phyloP scores from a whole-genome alignment of 179 eudicot species.

The Amaranthus tricolor region DNA sequence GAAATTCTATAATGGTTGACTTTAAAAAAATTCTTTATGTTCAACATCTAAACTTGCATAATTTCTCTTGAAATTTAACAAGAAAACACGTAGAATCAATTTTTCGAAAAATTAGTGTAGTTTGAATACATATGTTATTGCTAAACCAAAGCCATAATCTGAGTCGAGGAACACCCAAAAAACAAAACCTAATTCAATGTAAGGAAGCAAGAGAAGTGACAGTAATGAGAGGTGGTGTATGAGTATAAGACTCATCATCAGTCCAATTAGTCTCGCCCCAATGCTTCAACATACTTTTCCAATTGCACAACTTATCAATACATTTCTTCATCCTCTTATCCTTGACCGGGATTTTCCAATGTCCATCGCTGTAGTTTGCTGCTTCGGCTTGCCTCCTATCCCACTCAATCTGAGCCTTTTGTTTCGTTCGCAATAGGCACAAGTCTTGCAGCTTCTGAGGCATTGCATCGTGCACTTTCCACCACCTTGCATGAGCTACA shows the following conservation, averaged over 20 bases:
- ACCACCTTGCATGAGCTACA: conserved; percentile 78
- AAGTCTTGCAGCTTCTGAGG: conserved; percentile 58
- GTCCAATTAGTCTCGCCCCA: conserved; percentile 85
- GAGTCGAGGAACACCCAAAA: neutral
- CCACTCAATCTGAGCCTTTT: conserved; percentile 86
- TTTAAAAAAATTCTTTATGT: conserved; percentile 1
- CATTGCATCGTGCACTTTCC: conserved; percentile 91
- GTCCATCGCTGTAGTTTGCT: conserved; percentile 65
- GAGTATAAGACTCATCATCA: conserved; percentile 25
- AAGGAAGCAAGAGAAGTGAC: conserved; percentile 28
- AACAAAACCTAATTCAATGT: neutral
- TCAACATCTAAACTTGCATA: conserved; percentile 14
- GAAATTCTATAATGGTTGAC: too few species aligned
- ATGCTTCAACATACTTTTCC: conserved; percentile 78
- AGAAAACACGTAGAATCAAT: neutral
- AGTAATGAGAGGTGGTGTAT: conserved; percentile 42
- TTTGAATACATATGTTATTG: conserved; percentile 2
- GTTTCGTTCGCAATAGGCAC: conserved; percentile 55
- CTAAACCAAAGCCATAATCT: neutral
- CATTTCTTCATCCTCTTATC: conserved; percentile 68
- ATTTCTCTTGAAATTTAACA: neutral
- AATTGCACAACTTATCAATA: conserved; percentile 63
- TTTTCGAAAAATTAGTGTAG: conserved; percentile 1
- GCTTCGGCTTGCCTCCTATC: conserved; percentile 75
- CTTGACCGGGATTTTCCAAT: conserved; percentile 58